Base-by-base conservation (phyloP, 1,284 basidiomycete species). In the Paramarasmius palmivorus region DNA sequence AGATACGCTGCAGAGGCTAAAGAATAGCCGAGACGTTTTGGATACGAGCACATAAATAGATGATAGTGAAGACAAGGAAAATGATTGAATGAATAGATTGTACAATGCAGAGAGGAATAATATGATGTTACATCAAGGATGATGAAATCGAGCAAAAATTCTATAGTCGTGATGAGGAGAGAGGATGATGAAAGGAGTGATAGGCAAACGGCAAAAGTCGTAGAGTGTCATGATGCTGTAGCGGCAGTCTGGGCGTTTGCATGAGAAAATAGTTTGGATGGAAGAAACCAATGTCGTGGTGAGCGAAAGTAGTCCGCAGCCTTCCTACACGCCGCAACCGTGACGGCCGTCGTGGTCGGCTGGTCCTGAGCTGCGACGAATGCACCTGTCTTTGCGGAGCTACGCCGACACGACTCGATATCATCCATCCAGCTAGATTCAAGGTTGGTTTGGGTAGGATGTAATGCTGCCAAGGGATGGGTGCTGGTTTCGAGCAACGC, bases 281-380 rank as follows among this genome's bases (percentile, higher is more conserved):
- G 77, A 57, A 79, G 79, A 65, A 84, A 81, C 82, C 82, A 84
- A 63, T 75, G 72, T 41, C 81, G 76, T 63, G 77, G 74, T 46
- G 78, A 73, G 56, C 79, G 77, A 66, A 77, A 66, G 49, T 77
- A 70, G 25, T 46, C 44, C 57, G 70, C 64, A 50, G 73, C 68
- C 59, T 71, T 71, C 38, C 73, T 69, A 62, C 70, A 72, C 35
- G 55, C 49, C 67, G 66, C 29, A 32, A 32, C 29, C 29, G 29
- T 63, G 68, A 65, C 49, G 67, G 66, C 54, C 61, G 65, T 50
- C 58, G 63, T 42, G 73, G 58, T 58, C 65, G 68, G 53, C 65
- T 65, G n/a, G n/a, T n/a, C n/a, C n/a, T n/a, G n/a, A n/a, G n/a
- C n/a, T n/a, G n/a, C n/a, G n/a, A n/a, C 38, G 67, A 55, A 38